Percentiles rank a stretch among this genome's conserved stretches.
Evolutionary conservation across 2,329 filamentous ascomycete species (phyloP).

Genomic region (Paradendryphiella salina): DNA sequence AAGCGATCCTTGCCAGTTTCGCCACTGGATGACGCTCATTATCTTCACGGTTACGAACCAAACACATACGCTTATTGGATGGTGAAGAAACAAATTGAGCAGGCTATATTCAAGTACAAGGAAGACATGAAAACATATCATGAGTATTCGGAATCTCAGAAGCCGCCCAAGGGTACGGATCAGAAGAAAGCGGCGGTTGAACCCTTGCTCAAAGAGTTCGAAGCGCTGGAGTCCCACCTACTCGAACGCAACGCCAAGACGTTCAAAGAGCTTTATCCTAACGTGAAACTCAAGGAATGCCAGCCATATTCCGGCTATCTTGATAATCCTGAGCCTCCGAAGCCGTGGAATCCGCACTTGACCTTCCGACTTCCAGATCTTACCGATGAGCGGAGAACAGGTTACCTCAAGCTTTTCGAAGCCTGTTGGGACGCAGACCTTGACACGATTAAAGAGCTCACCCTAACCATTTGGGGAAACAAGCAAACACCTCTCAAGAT

Average conservation of each 20-base stretch:
- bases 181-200: slow-evolving; percentile 63
- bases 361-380: slow-evolving; percentile 55
- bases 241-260: slow-evolving; percentile 65
- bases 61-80: slow-evolving; percentile 65
- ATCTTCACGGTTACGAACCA: slow-evolving; percentile 55
- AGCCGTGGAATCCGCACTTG: slow-evolving; percentile 18
- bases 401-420: slow-evolving; percentile 71
- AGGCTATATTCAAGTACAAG: slow-evolving; percentile 46
- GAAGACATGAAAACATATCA: slow-evolving; percentile 41
- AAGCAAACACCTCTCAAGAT: slow-evolving; percentile 62
- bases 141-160: slow-evolving; percentile 17
- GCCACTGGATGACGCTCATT: slow-evolving; percentile 52
- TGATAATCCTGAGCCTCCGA: slow-evolving; percentile 13
- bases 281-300: not conserved
- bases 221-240: slow-evolving; percentile 60
- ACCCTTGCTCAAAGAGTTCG: slow-evolving; percentile 56
- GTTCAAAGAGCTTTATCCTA: slow-evolving; percentile 59
- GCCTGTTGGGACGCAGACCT: slow-evolving; percentile 73
- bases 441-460: slow-evolving; percentile 66
- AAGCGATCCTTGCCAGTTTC: slow-evolving; percentile 11
- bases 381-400: slow-evolving; percentile 58
- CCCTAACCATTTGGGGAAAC: slow-evolving; percentile 62
- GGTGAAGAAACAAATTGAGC: slow-evolving; percentile 49
- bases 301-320: not conserved
- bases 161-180: slow-evolving; percentile 37